Base-by-base conservation (phyloP, 495 filamentous ascomycete genomes). In the Apiosordaria backusii region DNA sequence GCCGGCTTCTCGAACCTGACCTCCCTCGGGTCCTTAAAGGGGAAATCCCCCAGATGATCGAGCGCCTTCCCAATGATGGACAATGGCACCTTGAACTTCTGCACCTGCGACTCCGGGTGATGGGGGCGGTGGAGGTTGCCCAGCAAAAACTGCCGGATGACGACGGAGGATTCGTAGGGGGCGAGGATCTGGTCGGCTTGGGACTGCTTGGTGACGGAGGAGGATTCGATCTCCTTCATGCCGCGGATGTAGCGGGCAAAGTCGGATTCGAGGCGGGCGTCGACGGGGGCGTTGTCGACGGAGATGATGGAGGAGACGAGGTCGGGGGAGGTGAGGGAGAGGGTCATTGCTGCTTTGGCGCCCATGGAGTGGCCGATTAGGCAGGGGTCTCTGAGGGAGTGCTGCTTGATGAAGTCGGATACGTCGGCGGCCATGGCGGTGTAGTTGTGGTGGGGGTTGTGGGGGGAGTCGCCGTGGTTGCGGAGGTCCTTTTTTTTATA, bases 321-420 rank as follows among this genome's bases (percentile, higher is more conserved):
- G 15, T 84, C 75, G 0, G 92, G 90, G 0, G 84, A 78, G 26
- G 83, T 81, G 18, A 99, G 85, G 29, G 92, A 90, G 40, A 98
- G 83, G 0, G 90, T 84, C 94, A 98, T 97, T 61, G 92, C 94
- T 3, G 89, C 87, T 83, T 99, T 99, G 50, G 95, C 95, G 61
- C 96, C 96, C 94, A 99, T 99, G 1, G 93, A 97, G 79, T 99
- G 95, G 0, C 95, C 95, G 70, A 99, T 93, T 5, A 99, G 78
- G 0, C 90, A 91, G 2, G 86, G 80, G 26, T 89, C 80, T 45
- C 84, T 80, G 29, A 98, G 82, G 2, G 83, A 83, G 76, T 96
- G 90, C 61, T 91, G 76, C 1, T 84, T 68, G 63, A 99, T 89
- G 77, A 99, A 98, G 64, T 86, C 81, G 61, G 88, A 86, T 7